A percentile compares a stretch with the other conserved stretches of the same genome.
These are phyloP conservation scores for Tubosaeta brunneosetosa DNA, from an alignment of 768 basidiomycete species.

Conservation along the genomic window DNA sequence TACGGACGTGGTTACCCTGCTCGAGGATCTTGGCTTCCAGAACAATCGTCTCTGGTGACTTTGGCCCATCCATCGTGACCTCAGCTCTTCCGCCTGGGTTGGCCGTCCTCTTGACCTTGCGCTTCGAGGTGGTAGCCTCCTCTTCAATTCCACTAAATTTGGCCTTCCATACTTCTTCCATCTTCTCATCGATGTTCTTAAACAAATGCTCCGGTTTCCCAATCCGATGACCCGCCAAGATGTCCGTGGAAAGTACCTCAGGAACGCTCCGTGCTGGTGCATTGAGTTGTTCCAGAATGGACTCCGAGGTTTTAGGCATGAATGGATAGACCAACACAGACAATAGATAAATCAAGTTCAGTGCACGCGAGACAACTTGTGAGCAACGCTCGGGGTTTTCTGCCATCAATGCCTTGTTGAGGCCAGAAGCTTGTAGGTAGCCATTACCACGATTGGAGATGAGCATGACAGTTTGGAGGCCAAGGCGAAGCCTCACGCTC, in stretches of 20 bases:
- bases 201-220: constrained; percentile 88
- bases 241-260: constrained; percentile 66
- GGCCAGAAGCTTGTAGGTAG: constrained; percentile 89
- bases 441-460: constrained; percentile 86
- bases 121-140: constrained; percentile 41
- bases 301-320: constrained; percentile 87
- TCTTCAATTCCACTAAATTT: constrained; percentile 71
- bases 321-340: constrained; percentile 87
- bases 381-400: constrained; percentile 82
- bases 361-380: constrained; percentile 81
- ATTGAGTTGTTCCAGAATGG: constrained; percentile 83
- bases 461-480: constrained; percentile 84
- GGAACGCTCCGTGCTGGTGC: constrained; percentile 83
- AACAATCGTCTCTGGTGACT: constrained; percentile 66
- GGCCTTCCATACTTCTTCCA: constrained; percentile 75
- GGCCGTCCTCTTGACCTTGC: constrained; percentile 52
- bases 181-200: constrained; percentile 88
- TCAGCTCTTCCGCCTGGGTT: constrained; percentile 45
- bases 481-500: constrained; percentile 80
- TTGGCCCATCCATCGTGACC: constrained; percentile 45
- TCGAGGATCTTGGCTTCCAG: constrained; percentile 70
- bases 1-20: constrained; percentile 71
- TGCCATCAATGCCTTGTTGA: constrained; percentile 85
- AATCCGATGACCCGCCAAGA: constrained; percentile 81
- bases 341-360: constrained; percentile 90